Base-by-base conservation (phyloP, 495 filamentous ascomycete species). In the Geopyxis carbonaria region DNA sequence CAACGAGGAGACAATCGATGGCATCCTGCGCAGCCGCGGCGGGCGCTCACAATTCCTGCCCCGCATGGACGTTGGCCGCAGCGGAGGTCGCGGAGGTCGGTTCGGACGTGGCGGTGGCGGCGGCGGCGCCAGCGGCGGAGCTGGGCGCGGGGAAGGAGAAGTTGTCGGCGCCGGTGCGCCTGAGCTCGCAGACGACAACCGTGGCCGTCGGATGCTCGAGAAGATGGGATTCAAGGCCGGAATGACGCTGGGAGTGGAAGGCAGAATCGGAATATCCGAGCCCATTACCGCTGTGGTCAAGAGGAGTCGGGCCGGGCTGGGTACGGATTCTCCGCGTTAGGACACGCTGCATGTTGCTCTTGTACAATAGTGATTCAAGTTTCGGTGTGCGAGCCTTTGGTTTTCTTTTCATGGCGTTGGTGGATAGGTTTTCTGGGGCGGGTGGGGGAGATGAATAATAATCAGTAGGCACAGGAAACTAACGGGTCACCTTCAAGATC, bases 201-300 rank as follows among this genome's bases (percentile, higher is more conserved):
- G 68, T 47, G 89, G 89, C 15, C 68, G 82, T 30, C 74, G 73
- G 2, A 83, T 99, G 78, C 56, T 99, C 38, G 85, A 93, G 59
- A 95, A 87, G 61, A 95, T 95, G 89, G 89, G 89, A 13, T 99
- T 91, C 82, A 78, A 67, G 43, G 75, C 70, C 31, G 89, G 89
- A 3, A 95, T 76, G 58, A 78, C 76, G 5, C 65, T 99, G n/a
- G 89, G 89, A 29, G 69, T 78, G 3, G 49, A 65, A 7, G 75
- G 89, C 43, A 89, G 89, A 56, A 80, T 89, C 57, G 89, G 91
- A 23, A 87, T 92, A 35, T 55, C 89, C 43, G 67, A 78, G 45
- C 91, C 91, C 1, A 76, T 99, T 27, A 65, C 68, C n/a, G 83
- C 91, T 42, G 72, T 91, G 38, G 75, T 95, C 29, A 92, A 89